Evolutionary conservation across 768 basidiomycete genomes (phyloP).

Genomic region (Lactarius evosmus): DNA sequence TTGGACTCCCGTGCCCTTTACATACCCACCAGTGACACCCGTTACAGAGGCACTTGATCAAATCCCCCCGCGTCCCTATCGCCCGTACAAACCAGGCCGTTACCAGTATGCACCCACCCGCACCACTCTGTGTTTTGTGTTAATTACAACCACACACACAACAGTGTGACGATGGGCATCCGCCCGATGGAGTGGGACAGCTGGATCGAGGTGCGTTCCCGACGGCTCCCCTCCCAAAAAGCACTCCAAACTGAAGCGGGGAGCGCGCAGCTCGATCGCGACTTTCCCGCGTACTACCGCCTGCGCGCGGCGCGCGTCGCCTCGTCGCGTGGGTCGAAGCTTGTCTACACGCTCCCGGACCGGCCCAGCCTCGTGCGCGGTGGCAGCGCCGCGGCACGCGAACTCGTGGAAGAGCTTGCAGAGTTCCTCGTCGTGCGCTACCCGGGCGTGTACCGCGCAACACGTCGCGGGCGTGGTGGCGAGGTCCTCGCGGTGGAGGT

Average conservation of each 20-base stretch:
- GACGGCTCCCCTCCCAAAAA: background rate
- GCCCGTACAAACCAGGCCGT: slow-evolving; percentile 59
- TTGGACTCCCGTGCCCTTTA: slow-evolving; percentile 51
- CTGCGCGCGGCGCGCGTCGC: slow-evolving; percentile 56
- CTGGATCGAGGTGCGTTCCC: slow-evolving; percentile 65
- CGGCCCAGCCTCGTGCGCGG: slow-evolving; percentile 38
- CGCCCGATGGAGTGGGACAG: slow-evolving; percentile 64
- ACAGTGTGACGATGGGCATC: slow-evolving; percentile 67
- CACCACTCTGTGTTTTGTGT: background rate
- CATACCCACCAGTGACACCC: slow-evolving; percentile 49
- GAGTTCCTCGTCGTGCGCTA: slow-evolving; percentile 65
- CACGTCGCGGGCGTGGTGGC: slow-evolving; percentile 43
- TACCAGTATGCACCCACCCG: slow-evolving; percentile 45
- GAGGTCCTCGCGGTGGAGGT: slow-evolving; percentile 53
- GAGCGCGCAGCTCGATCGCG: slow-evolving; percentile 51
- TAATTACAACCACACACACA: background rate
- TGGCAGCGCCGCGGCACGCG: slow-evolving; percentile 41
- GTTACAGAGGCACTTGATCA: slow-evolving; percentile 40
- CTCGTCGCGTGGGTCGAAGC: slow-evolving; percentile 45
- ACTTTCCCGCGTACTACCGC: slow-evolving; percentile 51
- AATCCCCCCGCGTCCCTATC: slow-evolving; percentile 57
- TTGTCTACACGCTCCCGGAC: slow-evolving; percentile 37
- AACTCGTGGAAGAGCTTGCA: slow-evolving; percentile 64
- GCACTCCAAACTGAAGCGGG: too few species aligned
- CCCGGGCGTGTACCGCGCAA: slow-evolving; percentile 51